Evolutionary conservation across 2,329 filamentous ascomycete genomes (phyloP).

Genomic region (Ophiocordyceps sinensis): DNA sequence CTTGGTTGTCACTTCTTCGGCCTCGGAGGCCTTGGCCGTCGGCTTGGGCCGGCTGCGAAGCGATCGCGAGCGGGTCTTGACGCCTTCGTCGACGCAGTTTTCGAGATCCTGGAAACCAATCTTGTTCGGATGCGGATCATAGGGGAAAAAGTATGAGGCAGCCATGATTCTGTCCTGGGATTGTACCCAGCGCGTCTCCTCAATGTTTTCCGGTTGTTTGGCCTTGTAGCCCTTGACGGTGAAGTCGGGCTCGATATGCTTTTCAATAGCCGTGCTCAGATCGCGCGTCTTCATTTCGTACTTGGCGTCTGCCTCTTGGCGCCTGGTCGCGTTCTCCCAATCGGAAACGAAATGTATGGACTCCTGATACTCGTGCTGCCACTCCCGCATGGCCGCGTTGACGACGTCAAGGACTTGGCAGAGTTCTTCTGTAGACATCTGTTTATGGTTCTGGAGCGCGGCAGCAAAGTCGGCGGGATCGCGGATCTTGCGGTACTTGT

Average conservation of each 20-base stretch:
- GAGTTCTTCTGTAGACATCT: conserved; percentile 31
- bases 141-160: conserved; percentile 44
- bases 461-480: conserved; percentile 33
- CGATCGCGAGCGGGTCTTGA: conserved; percentile 35
- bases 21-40: conserved; percentile 44
- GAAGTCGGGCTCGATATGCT: conserved; percentile 36
- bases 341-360: conserved; percentile 38
- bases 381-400: conserved; percentile 31
- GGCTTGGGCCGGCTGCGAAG: conserved; percentile 42
- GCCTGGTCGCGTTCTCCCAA: conserved; percentile 40
- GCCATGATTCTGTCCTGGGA: conserved; percentile 45
- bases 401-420: conserved; percentile 28
- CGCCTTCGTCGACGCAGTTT: conserved; percentile 33
- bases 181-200: conserved; percentile 30
- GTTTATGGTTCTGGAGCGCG: conserved; percentile 33
- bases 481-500: conserved; percentile 34
- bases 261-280: conserved; percentile 20
- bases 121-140: conserved; percentile 39
- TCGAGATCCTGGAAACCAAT: conserved; percentile 43
- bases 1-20: conserved; percentile 35
- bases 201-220: conserved; percentile 20
- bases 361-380: conserved; percentile 39
- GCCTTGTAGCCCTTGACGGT: conserved; percentile 36
- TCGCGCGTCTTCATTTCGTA: conserved; percentile 15
- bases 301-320: conserved; percentile 32